Evolutionary conservation across 192 early-diverging fungal species (phyloP), one percentile per base, ranked within the genome.

Genomic region (Podila horticola): DNA sequence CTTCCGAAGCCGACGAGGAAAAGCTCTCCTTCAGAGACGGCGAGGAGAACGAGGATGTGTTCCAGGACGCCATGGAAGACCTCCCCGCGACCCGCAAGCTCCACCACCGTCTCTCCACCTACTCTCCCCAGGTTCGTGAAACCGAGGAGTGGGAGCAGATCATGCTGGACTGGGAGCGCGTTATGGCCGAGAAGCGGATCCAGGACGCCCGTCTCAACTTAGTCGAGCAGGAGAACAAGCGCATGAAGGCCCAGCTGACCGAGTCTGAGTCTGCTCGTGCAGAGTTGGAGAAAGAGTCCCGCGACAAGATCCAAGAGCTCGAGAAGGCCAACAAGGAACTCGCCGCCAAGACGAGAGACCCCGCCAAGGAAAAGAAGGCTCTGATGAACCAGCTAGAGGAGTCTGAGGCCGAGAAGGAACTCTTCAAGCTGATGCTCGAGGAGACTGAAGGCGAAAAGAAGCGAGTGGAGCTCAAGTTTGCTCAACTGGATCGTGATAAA

Each of bases 401-500:
- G 60, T n/a, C 74, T 12, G 67, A 76, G 67, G 74, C 74, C 13
- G 74, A 76, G 29, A 69, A 70, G 63, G 74, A 76, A 31, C 38
- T 76, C 30, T 76, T 76, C 74, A 76, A 76, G 64, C 30, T 76
- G 63, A 76, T 76, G 74, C 38, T 76, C 36, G 74, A 76, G 19
- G 74, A 76, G 57, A 76, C 74, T 15, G 74, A 76, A 34, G 48
- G 45, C 24, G 74, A 76, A 45, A 76, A 76, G 63, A 76, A 76
- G 49, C 62, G 74, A 36, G 57, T 76, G 48, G 74, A 76, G 63
- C 3, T 66, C 26, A 76, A 66, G 48, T n/a, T 70, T 20, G 28
- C 62, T 0, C 70, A 72, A 31, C n/a, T 57, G 7, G 76, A 81
- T 48, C 71, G 66, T 36, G 76, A 81, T 4, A 72, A 72, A 36